Evolutionary conservation across 2,329 filamentous ascomycete genomes (phyloP).

Genomic region (Sordariomycetes sp.): DNA sequence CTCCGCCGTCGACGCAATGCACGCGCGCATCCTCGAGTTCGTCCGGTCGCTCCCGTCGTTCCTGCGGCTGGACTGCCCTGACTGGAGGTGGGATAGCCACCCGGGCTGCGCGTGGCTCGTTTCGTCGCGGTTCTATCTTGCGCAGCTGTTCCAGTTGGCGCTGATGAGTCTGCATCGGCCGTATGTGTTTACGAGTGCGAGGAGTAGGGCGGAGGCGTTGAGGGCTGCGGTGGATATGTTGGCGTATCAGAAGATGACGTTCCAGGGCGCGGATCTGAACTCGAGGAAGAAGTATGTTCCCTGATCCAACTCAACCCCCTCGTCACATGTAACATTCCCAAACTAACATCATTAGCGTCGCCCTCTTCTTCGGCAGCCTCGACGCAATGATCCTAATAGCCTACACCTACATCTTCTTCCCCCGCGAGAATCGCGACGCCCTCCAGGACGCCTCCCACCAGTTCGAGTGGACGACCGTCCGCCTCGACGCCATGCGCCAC

Average conservation of each 20-base stretch:
- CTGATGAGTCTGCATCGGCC: conserved; percentile 47
- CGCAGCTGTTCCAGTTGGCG: conserved; percentile 36
- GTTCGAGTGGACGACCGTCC: conserved; percentile 44
- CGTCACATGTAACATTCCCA: conserved; percentile 22
- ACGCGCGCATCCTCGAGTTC: conserved; percentile 33
- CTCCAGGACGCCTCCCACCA: conserved; percentile 35
- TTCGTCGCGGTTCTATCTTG: conserved; percentile 27
- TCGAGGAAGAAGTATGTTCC: conserved; percentile 28
- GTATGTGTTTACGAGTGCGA: conserved; percentile 43
- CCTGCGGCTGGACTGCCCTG: conserved; percentile 41
- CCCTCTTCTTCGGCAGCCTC: conserved; percentile 49
- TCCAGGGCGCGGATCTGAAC: conserved; percentile 31
- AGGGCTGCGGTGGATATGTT: conserved; percentile 42
- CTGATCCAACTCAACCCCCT: conserved; percentile 3
- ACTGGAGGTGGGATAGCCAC: conserved; percentile 40
- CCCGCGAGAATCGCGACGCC: conserved; percentile 36
- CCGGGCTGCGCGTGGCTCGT: conserved; percentile 40
- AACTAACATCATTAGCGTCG: conserved; percentile 21
- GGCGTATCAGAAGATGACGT: conserved; percentile 35
- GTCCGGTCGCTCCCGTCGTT: conserved; percentile 33
- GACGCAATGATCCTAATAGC: conserved; percentile 49
- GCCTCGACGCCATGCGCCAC: conserved; percentile 41
- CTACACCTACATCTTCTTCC: conserved; percentile 47
- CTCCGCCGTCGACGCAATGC: conserved; percentile 37
- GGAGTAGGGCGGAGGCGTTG: conserved; percentile 40